These are phyloP conservation scores for Globisporangium splendens DNA, from an alignment of 352 stramenopile genomes.

Conservation along the genomic window DNA sequence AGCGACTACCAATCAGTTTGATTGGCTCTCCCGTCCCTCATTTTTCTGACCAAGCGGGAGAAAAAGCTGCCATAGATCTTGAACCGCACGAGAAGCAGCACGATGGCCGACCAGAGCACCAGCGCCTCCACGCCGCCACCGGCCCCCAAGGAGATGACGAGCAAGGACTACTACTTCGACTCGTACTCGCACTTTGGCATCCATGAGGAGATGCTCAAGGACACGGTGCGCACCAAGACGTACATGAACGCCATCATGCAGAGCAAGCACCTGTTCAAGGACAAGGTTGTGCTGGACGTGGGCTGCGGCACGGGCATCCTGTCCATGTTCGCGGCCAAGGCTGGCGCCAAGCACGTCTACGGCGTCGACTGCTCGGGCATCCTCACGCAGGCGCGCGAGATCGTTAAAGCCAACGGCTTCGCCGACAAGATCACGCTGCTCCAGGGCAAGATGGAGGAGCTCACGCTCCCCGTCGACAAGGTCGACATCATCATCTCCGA, in stretches of 20 bases:
- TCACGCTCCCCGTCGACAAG: conserved; percentile 91
- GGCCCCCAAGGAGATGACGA: conserved; percentile 63
- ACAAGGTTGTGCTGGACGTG: conserved; percentile 97
- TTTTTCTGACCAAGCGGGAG: too few relatives aligned
- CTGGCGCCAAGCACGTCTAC: conserved; percentile 88
- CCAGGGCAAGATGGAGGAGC: conserved; percentile 92
- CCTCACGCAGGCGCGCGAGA: conserved; percentile 91
- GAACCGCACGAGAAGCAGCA: too few relatives aligned
- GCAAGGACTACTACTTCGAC: conserved; percentile 98
- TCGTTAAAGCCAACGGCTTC: conserved; percentile 94
- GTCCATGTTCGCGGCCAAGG: conserved; percentile 96
- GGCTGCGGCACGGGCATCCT: conserved; percentile 97
- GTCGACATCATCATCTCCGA: conserved; percentile 98
- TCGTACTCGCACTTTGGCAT: conserved; percentile 98
- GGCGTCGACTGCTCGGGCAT: conserved; percentile 95
- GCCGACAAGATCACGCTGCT: conserved; percentile 91
- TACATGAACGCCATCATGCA: conserved; percentile 99
- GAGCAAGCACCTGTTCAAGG: conserved; percentile 96
- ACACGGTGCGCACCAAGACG: conserved; percentile 91
- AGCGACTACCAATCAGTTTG: too few relatives aligned
- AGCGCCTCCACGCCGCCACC: conserved; percentile 13
- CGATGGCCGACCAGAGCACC: neutral
- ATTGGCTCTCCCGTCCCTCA: too few relatives aligned
- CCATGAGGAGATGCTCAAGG: conserved; percentile 94
- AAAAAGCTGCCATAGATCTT: too few relatives aligned